A percentile compares a stretch with the other conserved stretches of the same genome.
Evolutionary conservation across 108 stramenopile species (phyloP).

Genomic region (Seminavis robusta): DNA sequence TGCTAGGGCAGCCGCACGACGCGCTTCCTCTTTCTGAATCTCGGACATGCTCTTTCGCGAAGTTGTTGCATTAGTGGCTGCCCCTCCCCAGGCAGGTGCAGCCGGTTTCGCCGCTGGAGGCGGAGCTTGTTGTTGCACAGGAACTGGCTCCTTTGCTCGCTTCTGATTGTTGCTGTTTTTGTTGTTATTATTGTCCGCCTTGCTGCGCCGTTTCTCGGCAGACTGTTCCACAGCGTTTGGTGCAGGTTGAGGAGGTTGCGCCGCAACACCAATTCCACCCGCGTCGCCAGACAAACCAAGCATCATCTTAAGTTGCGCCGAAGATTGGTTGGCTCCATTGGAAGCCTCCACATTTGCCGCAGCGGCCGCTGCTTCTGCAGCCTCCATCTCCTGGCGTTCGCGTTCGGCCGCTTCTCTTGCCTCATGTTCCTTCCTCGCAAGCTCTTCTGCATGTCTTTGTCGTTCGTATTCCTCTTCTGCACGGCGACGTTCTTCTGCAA

Average conservation of each 20-base stretch:
- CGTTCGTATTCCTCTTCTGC: constrained; percentile 16
- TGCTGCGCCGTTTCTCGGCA: constrained; percentile 11
- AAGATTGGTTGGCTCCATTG: constrained; percentile 55
- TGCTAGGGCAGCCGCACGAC: constrained; percentile 57
- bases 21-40: constrained; percentile 88
- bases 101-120: constrained; percentile 35
- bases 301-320: constrained; percentile 84
- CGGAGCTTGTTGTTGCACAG: constrained; percentile 9
- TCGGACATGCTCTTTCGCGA: constrained; percentile 78
- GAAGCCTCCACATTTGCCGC: constrained; percentile 7
- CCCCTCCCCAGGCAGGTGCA: constrained; percentile 77
- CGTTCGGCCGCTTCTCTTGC: constrained; percentile 14
- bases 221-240: constrained; percentile 8
- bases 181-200: not conserved
- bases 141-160: constrained; percentile 25
- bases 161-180: constrained; percentile 30
- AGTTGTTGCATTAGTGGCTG: constrained; percentile 19
- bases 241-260: constrained; percentile 15
- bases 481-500: constrained; percentile 21
- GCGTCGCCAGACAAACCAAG: constrained; percentile 57
- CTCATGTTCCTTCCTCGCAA: constrained; percentile 7
- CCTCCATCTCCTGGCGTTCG: constrained; percentile 8
- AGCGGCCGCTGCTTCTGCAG: constrained; percentile 21
- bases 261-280: constrained; percentile 7
- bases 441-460: constrained; percentile 10